Conservation (phyloP, 805 yeast genomes). For the Pichia occidentalis region DNA sequence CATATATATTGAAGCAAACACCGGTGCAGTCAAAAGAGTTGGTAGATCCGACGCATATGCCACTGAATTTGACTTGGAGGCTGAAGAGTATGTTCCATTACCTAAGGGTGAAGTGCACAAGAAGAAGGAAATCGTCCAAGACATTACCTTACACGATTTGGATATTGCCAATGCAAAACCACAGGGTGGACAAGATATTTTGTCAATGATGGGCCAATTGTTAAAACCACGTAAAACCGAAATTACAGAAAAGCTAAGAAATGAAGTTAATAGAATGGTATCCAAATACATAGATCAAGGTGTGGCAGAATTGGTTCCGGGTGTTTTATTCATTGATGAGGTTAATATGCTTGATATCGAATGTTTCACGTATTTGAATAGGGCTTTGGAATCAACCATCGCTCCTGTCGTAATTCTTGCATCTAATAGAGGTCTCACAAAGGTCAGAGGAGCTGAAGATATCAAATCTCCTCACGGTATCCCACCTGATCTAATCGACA, state of each 20-base stretch:
- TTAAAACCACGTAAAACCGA: constrained; percentile 96
- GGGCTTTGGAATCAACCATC: constrained; percentile 94
- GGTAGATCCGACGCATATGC: constrained; percentile 96
- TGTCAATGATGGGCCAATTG: constrained; percentile 97
- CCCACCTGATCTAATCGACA: constrained; percentile 89
- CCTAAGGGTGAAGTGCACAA: constrained; percentile 98
- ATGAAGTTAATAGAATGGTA: constrained; percentile 92
- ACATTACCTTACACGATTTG: constrained; percentile 95
- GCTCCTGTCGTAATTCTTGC: constrained; percentile 98
- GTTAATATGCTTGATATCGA: constrained; percentile 98
- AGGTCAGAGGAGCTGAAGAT: constrained; percentile 87
- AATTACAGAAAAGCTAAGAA: constrained; percentile 90
- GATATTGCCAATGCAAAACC: constrained; percentile 97
- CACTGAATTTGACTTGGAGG: constrained; percentile 97
- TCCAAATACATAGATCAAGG: constrained; percentile 99
- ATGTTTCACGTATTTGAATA: constrained; percentile 89
- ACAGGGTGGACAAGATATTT: constrained; percentile 93
- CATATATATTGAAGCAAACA: constrained; percentile 88
- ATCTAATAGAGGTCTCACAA: constrained; percentile 92
- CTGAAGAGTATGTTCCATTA: constrained; percentile 93
- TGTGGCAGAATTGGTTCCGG: constrained; percentile 95
- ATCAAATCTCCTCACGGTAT: constrained; percentile 91
- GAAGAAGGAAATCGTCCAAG: constrained; percentile 92
- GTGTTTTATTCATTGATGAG: constrained; percentile 96
- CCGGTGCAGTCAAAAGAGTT: constrained; percentile 87